Percentiles rank a stretch among this genome's conserved stretches.
Evolutionary conservation across 805 yeast species (phyloP).

Genomic region (Isabelozyma rhagii): DNA sequence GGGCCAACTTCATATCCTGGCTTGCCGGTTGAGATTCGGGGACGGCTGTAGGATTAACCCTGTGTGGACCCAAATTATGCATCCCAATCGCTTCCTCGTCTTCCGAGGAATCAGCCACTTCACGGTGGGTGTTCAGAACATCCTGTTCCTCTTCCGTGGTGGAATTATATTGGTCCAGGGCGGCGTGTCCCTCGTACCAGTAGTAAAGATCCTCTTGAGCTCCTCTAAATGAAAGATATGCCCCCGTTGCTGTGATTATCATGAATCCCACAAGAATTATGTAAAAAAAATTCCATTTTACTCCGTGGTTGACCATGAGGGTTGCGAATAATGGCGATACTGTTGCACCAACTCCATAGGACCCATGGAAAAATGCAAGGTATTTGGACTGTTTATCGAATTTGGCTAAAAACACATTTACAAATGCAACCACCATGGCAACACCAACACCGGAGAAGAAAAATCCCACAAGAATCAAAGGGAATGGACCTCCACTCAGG

Average conservation of each 20-base stretch:
- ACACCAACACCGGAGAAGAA: conserved; percentile 20
- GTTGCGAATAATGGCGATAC: conserved; percentile 24
- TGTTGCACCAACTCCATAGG: conserved; percentile 23
- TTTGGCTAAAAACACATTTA: conserved; percentile 16
- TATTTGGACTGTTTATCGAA: conserved; percentile 13
- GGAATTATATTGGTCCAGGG: background rate
- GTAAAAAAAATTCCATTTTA: conserved; percentile 21
- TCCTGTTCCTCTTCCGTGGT: background rate
- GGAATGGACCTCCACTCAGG: conserved; percentile 16
- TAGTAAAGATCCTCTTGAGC: conserved; percentile 16
- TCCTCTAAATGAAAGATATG: conserved; percentile 12
- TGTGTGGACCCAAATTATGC: background rate
- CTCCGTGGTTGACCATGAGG: conserved; percentile 13
- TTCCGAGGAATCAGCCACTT: background rate
- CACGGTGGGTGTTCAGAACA: background rate
- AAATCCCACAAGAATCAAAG: conserved; percentile 18
- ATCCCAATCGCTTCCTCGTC: background rate
- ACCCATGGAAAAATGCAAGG: conserved; percentile 17
- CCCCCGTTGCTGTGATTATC: conserved; percentile 7
- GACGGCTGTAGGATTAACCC: background rate
- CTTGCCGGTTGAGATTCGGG: background rate
- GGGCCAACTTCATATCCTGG: conserved; percentile 19
- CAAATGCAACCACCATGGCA: conserved; percentile 17
- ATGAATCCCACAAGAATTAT: conserved; percentile 16
- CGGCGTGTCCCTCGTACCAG: conserved; percentile 6